A percentile compares a stretch with the other conserved stretches of the same genome.
These are phyloP conservation scores for Basipetospora chlamydospora DNA, from an alignment of 2,329 filamentous ascomycete species.

Conservation along the genomic window DNA sequence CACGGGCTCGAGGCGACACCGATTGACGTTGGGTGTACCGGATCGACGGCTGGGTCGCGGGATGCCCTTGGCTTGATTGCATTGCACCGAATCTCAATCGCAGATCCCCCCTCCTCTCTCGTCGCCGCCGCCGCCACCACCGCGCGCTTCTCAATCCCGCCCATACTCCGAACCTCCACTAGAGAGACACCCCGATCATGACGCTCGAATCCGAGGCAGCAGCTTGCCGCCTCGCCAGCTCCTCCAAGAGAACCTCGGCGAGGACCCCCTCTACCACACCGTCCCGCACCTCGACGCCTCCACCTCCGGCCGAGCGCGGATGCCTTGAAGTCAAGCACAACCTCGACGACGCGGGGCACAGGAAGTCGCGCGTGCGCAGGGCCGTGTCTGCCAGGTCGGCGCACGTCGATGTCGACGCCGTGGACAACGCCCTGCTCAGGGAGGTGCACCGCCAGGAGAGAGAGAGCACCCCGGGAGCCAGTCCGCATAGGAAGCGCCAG, in stretches of 20 bases:
- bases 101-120: no score
- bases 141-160: no score
- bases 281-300: constrained; percentile 26
- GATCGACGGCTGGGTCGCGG: neutral
- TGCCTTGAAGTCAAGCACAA: constrained; percentile 27
- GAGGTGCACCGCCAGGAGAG: constrained; percentile 35
- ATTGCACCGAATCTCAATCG: no score
- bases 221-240: constrained; percentile 8
- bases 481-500: constrained; percentile 43
- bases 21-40: neutral
- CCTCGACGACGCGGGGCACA: constrained; percentile 19
- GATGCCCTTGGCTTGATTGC: no score
- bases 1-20: constrained; percentile 1
- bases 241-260: no score
- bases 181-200: no score
- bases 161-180: no score
- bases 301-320: constrained; percentile 26
- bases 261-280: constrained; percentile 18
- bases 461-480: constrained; percentile 37
- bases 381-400: constrained; percentile 14
- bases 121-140: no score
- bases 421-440: constrained; percentile 35
- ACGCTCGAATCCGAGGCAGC: constrained; percentile 17
- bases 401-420: constrained; percentile 31
- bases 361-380: constrained; percentile 7